phyloP scores from a whole-genome alignment of 2,329 filamentous ascomycete species.

The Rutstroemia sp. region DNA sequence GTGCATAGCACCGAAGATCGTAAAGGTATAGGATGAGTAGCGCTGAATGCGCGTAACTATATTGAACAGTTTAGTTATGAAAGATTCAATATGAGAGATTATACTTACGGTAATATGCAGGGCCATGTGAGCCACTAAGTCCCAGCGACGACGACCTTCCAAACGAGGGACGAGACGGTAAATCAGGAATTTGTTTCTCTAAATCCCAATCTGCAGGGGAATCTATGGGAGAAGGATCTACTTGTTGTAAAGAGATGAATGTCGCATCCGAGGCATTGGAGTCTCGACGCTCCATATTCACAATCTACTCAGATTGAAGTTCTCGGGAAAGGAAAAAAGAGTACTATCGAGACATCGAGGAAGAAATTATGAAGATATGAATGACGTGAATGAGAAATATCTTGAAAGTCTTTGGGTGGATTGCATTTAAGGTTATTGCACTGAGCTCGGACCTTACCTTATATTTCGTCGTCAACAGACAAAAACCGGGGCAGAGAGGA shows the following conservation, averaged over 20 bases:
- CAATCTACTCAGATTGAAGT: neutral
- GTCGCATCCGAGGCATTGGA: slow-evolving; percentile 45
- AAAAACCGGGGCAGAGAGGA: neutral
- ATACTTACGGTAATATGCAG: slow-evolving; percentile 67
- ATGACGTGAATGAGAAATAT: slow-evolving; percentile 5
- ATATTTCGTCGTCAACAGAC: slow-evolving; percentile 6
- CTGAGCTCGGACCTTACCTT: slow-evolving; percentile 21
- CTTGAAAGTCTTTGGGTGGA: slow-evolving; percentile 14
- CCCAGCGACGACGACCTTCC: slow-evolving; percentile 38
- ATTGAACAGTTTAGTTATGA: neutral
- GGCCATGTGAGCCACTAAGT: slow-evolving; percentile 55
- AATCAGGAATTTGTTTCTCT: slow-evolving; percentile 32
- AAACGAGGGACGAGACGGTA: slow-evolving; percentile 34
- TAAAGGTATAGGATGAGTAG: slow-evolving; percentile 83
- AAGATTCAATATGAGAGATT: neutral
- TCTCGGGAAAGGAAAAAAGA: neutral
- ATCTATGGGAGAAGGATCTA: slow-evolving; percentile 78
- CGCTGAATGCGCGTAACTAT: slow-evolving; percentile 70
- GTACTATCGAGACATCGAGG: neutral
- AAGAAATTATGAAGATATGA: neutral
- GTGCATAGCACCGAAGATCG: slow-evolving; percentile 69
- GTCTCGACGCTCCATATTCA: slow-evolving; percentile 18
- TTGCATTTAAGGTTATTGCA: slow-evolving; percentile 13
- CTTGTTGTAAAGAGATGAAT: slow-evolving; percentile 60
- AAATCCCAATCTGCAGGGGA: slow-evolving; percentile 42